Evolutionary conservation across 495 filamentous ascomycete genomes (phyloP), one percentile per base, ranked within the genome.

Genomic region (Penicillium bialowiezense): DNA sequence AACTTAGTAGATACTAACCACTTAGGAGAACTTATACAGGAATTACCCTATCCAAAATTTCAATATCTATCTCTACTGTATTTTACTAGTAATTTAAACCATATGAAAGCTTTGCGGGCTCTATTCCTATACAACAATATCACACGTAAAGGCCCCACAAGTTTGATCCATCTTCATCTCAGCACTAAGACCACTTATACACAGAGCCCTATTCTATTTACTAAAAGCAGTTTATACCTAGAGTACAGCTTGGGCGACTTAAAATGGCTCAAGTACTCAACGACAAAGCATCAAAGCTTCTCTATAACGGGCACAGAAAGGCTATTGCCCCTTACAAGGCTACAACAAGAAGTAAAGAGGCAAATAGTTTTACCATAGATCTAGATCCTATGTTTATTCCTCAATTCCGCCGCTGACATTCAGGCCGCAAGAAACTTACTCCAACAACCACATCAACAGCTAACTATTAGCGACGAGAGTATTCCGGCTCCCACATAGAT

Each of bases 311-410:
- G 12, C 21, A 9, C 17, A 20, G 36, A 20, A 3, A 10, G 36
- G 14, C n/a, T n/a, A n/a, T 28, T 28, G n/a, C 5, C 23, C 14
- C n/a, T n/a, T 28, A 14, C 7, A 31, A 15, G n/a, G 2, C 13
- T 41, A 28, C 14, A 41, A 9, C 13, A 41, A 29, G 24, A 41
- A 29, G 23, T 18, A 2, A 41, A 28, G 3, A 41, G 5, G 3
- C 23, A 41, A 17, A 7, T 28, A 7, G 29, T 58, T 12, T 43
- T 59, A 15, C 48, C 44, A 29, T 59, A 44, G 56, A 49, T 48
- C 10, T 39, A 45, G 10, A 35, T 59, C 20, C 19, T 59, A 1
- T 59, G 56, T 23, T 24, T 59, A 0, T 59, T 59, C 24, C 21
- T 59, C 6, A 14, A 59, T 23, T 39, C 33, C 15, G 3, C 7